Percentiles rank a stretch among this genome's conserved stretches.
These are phyloP conservation scores for Euphrasia confusa DNA, from an alignment of 257 asterid genomes.

Conservation along the genomic window DNA sequence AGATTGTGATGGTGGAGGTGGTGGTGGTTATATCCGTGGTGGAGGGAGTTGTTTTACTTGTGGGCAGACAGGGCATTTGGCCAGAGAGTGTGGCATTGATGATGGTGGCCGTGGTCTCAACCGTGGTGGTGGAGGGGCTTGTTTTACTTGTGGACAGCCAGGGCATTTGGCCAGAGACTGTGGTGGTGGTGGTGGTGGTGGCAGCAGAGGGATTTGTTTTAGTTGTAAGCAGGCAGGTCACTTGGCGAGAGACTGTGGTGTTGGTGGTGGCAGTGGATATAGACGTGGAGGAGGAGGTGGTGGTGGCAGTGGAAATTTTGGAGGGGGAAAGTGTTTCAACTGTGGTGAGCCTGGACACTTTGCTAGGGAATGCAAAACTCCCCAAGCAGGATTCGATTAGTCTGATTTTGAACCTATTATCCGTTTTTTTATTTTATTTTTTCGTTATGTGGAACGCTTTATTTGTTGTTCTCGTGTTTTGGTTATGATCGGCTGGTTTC, in stretches of 20 bases:
- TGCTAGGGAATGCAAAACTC: conserved; percentile 62
- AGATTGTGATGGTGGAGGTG: conserved; percentile 32
- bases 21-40: conserved; percentile 27
- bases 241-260: conserved; percentile 42
- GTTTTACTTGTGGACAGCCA: conserved; percentile 37
- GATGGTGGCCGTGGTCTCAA: conserved; percentile 30
- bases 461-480: conserved; percentile 20
- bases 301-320: not conserved
- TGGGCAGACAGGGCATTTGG: conserved; percentile 45
- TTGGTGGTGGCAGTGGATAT: conserved; percentile 31
- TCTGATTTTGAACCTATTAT: conserved; percentile 3
- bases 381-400: conserved; percentile 19
- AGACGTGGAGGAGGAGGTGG: too few species aligned
- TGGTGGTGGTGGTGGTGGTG: conserved; percentile 29
- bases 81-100: conserved; percentile 38
- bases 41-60: conserved; percentile 31
- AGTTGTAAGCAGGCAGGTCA: conserved; percentile 43
- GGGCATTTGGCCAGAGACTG: conserved; percentile 54
- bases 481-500: not conserved
- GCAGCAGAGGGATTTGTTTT: conserved; percentile 32
- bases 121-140: conserved; percentile 15
- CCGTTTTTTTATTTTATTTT: not conserved
- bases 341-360: conserved; percentile 79
- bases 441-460: conserved; percentile 20
- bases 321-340: conserved; percentile 48